Evolutionary conservation across 225 moss, liverwort and hornwort species (phyloP).

Genomic region (Rhytidiadelphus loreus): DNA sequence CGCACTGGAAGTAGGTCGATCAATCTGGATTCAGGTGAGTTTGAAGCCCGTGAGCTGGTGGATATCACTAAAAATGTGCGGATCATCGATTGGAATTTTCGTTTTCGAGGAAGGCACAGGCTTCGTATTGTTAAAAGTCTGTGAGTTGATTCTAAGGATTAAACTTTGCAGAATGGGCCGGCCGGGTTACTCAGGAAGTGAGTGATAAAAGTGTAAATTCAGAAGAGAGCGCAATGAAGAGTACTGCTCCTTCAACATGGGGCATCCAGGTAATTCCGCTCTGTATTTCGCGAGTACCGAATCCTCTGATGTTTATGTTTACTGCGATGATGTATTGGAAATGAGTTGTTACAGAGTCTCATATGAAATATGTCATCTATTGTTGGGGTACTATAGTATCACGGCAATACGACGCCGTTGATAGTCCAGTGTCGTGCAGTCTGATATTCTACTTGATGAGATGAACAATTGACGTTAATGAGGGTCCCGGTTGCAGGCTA

Average conservation of each 20-base stretch:
- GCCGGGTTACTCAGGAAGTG: slow-evolving; percentile 26
- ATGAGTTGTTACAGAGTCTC: neutral
- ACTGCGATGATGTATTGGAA: neutral
- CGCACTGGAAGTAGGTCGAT: slow-evolving; percentile 18
- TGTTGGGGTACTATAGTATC: neutral
- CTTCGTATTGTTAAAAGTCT: neutral
- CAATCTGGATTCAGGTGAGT: slow-evolving; percentile 47
- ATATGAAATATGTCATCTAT: neutral
- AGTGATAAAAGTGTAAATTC: slow-evolving; percentile 11
- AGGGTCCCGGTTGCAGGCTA: slow-evolving; percentile 30
- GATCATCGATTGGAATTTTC: neutral
- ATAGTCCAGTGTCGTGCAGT: neutral
- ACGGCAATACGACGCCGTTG: neutral
- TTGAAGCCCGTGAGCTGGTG: neutral
- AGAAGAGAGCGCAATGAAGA: slow-evolving; percentile 35
- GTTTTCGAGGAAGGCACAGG: neutral
- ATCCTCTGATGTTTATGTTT: neutral
- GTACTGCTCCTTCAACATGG: slow-evolving; percentile 32
- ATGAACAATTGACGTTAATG: neutral
- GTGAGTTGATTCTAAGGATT: neutral
- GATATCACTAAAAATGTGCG: neutral
- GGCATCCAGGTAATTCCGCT: slow-evolving; percentile 36
- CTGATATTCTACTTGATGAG: neutral
- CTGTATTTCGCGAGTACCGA: neutral
- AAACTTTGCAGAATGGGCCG: slow-evolving; percentile 37